phyloP scores from a whole-genome alignment of 257 asterid species.

The Craterostigma plantagineum region DNA sequence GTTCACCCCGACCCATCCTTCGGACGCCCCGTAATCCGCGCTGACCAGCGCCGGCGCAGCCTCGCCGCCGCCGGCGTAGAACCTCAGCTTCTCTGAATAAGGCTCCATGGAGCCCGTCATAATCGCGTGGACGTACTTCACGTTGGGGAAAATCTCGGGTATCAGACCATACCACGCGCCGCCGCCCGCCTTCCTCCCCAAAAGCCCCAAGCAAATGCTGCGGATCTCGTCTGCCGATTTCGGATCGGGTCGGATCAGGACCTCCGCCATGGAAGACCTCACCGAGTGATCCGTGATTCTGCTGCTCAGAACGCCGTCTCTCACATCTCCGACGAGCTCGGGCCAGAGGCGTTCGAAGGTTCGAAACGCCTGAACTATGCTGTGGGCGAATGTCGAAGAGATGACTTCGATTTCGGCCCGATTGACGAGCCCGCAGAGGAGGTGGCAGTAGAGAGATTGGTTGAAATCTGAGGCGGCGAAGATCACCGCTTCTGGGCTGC shows the following conservation, averaged over 20 bases:
- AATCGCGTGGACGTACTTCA: conserved; percentile 61
- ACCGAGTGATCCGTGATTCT: conserved; percentile 52
- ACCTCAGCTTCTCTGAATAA: conserved; percentile 60
- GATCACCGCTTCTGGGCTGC: conserved; percentile 92
- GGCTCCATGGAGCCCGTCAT: conserved; percentile 99
- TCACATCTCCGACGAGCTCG: conserved; percentile 45
- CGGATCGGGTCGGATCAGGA: conserved; percentile 46
- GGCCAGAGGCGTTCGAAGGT: conserved; percentile 73
- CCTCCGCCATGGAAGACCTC: conserved; percentile 36
- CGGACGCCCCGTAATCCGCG: conserved; percentile 89
- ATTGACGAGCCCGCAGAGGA: conserved; percentile 58
- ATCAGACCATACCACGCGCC: conserved; percentile 76
- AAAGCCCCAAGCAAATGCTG: conserved; percentile 25
- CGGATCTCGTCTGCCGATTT: conserved; percentile 34
- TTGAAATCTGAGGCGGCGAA: conserved; percentile 80
- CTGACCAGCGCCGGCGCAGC: conserved; percentile 58
- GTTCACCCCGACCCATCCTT: conserved; percentile 89
- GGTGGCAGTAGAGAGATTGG: conserved; percentile 83
- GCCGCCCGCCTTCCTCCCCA: conserved; percentile 27
- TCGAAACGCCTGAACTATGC: conserved; percentile 79
- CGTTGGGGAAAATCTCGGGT: conserved; percentile 50
- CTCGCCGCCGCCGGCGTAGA: conserved; percentile 41
- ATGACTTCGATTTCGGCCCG: conserved; percentile 58
- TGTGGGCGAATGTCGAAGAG: conserved; percentile 76
- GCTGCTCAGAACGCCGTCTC: conserved; percentile 46